Base-by-base conservation (phyloP, 2,329 filamentous ascomycete genomes). In the Emmonsiellopsis sp. region DNA sequence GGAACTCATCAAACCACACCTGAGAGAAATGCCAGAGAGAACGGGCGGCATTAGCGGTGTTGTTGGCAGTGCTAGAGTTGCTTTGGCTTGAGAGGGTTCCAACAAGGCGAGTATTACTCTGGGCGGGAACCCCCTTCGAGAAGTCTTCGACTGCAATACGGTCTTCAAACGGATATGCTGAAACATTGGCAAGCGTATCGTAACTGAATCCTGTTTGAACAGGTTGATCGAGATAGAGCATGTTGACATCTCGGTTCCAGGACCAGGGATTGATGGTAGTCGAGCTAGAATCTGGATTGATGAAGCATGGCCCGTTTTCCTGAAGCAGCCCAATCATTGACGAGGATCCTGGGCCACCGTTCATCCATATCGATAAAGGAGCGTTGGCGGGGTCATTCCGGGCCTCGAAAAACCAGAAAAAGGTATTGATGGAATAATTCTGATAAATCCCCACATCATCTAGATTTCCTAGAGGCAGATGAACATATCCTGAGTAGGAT, bases 161-260 rank as follows among this genome's bases (percentile, higher is more conserved):
- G 6, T 32, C 38, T 5, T 26, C 11, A 16, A 44, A 7, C 30
- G 35, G 8, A 43, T 64, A 54, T 20, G 56, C 54, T 4, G 72
- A 75, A 10, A 69, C 70, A 44, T 51, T 51, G 9, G 34, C 40
- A 5, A 44, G 50, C 6, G 30, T 16, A 20, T 51, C 50, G 31
- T 51, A 53, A 10, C 77, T 81, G 60, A 83, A 78, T 0, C 81
- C 81, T 5, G 80, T 77, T 47, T 79, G 76, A 13, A 75, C 78
- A 7, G 81, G 85, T 64, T 87, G 79, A 60, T 88, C 84, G 59
- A 88, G 80, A 67, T 85, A 87, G 13, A 88, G 77, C 74, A 85
- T 78, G 59, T 84, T 84, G 58, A 76, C 76, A 26, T 79, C 75
- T 59, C 81, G 79, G 56, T 80, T 83, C 79, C 81, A 85, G 1